Evolutionary conservation across 768 basidiomycete species (phyloP), one percentile per base, ranked within the genome.

Genomic region (Trametes meyenii): DNA sequence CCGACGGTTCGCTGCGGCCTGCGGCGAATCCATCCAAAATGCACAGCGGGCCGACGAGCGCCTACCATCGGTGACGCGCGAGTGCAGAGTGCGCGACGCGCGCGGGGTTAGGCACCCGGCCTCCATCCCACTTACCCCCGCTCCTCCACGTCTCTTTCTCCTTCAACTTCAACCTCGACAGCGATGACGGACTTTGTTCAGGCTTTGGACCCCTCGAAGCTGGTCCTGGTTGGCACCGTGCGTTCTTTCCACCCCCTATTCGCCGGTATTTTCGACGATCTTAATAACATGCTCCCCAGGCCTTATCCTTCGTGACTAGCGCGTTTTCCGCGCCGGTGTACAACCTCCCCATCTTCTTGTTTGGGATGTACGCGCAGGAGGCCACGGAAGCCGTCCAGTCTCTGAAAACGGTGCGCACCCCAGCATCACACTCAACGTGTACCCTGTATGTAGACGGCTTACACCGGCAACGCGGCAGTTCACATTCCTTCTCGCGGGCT

Each of bases 321-420:
- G 78, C 86, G 5, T 89, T 85, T 69, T 65, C 76, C 0, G 75
- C 84, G 0, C 89, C 91, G 1, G 70, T 79, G 1, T 94, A 94
- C 73, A 94, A 94, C 70, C 77, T 94, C 21, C 86, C 92, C n/a
- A 78, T 94, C 54, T 88, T 92, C 64, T 79, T 94, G 24, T 93
- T 92, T 63, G 92, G 92, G 0, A 75, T 77, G 1, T 87, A 91
- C 71, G 86, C 81, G 0, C 86, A 89, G 67, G 92, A 94, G 68
- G 84, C 79, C 58, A 75, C 77, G 10, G 90, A 92, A 50, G 84
- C 84, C 0, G 66, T 78, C 5, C 84, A 87, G 63, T 86, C 89
- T 5, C 71, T 90, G 67, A 86, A 86, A 68, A 77, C 79, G 50
- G 92, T 90, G 67, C 63, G 81, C 58, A 10, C n/a, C 26, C 26